Evolutionary conservation across 306 rosid species (phyloP), one percentile per base, ranked within the genome.

Genomic region (Luffa aegyptiaca): DNA sequence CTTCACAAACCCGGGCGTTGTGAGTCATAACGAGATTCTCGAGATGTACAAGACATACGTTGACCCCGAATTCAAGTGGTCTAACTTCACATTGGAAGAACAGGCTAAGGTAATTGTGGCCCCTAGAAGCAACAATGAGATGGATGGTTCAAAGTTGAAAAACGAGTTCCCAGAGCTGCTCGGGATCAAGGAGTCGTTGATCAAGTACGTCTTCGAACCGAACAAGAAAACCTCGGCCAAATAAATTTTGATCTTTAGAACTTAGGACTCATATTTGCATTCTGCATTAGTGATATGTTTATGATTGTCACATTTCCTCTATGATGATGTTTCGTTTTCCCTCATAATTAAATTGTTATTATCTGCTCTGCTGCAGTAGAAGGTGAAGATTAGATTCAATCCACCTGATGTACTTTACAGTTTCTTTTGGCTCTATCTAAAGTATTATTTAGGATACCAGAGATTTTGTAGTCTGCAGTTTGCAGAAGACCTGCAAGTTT

Each of bases 1-100:
- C 91, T 89, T 90, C 86, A 90, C 95, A 76, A 90, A 90, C 56
- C 95, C 95, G 0, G 95, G 95, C 1, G 91, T 82, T 12, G 95
- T 89, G 66, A 89, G 92, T 80, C 95, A 90, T 10, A 90, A 90
- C 2, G 92, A 87, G 88, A 83, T 90, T 78, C 91, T 90, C 2
- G 91, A 90, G 89, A 87, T 90, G 94, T 90, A 88, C 84, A 86
- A 86, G 84, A 82, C 86, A 51, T 88, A 88, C 89, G 84, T 90
- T 9, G 85, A 90, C 64, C 87, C 92, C 5, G 72, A 44, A 71
- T 88, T 90, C 88, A 88, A 88, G 80, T 90, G 94, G 94, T 66
- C 2, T 20, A 90, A 90, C 86, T 90, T 90, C 88, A 88, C 80
- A 1, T 90, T 90, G 18, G 94, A 90, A 82, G 94, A 90, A 72